Base-by-base conservation (phyloP, 2,329 filamentous ascomycete genomes). In the Beauveria pseudobassiana region DNA sequence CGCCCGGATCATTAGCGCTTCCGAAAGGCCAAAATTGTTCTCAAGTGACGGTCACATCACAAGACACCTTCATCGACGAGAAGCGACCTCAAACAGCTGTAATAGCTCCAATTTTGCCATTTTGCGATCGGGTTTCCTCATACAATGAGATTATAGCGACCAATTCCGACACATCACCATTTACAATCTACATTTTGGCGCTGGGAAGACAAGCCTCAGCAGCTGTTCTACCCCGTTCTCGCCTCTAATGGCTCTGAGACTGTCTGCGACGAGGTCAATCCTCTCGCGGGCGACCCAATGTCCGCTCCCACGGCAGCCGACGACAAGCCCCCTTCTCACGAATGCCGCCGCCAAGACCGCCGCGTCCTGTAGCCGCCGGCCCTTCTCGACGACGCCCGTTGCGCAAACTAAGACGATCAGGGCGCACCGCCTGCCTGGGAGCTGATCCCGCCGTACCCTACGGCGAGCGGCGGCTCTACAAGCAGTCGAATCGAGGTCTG, bases 401-500 rank as follows among this genome's bases (percentile, higher is more conserved):
- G 67, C 67, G 55, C 68, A 68, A 42, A 71, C 72, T 42, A 78
- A 79, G 66, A 78, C 76, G n/a, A 73, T 78, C 69, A 71, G 72
- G 57, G 69, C 75, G 30, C 70, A 77, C 60, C 77, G 75, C 43
- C 76, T 83, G 62, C 80, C 81, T 40, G 69, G 71, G 77, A 73
- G 16, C 73, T 80, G n/a, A 81, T 85, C 62, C 86, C 86, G 12
- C 77, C 79, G 3, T 95, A 95, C 74, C 90, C 1, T 87, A 90
- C 75, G 89, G 89, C 54, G 82, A 83, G 59, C 83, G 87, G 62
- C 78, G 73, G 65, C 77, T 87, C 66, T 95, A 90, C 82, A 93
- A 93, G 77, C 90, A 95, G 75, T 87, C 87, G 67, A 90, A 92
- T 78, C 80, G 78, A 63, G 88, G 88, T 51, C 85, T 92, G 9